Conservation (phyloP, 768 basidiomycete genomes). For the Phylloporus arenicola region DNA sequence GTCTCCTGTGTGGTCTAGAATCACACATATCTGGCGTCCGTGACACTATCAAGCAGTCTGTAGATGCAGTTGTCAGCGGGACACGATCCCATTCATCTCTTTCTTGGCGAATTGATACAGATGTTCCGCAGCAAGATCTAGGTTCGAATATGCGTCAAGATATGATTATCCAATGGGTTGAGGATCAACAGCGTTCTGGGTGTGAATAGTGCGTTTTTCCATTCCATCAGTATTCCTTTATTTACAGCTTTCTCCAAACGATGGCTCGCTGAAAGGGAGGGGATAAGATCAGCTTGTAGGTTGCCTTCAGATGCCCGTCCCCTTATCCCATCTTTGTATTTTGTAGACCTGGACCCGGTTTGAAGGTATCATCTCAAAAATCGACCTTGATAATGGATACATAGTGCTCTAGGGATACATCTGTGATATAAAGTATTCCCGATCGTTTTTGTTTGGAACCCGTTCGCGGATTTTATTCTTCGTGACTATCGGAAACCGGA, state of each 20-base stretch:
- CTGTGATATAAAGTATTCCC: too few relatives aligned
- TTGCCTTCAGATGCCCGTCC: too few relatives aligned
- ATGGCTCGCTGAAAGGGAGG: background rate
- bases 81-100: background rate
- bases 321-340: background rate
- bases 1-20: conserved; percentile 1
- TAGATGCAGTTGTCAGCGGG: background rate
- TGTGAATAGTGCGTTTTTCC: background rate
- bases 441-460: too few relatives aligned
- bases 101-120: conserved; percentile 10
- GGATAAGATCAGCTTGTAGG: background rate
- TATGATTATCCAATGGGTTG: conserved; percentile 1
- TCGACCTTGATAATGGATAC: too few relatives aligned
- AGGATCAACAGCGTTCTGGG: background rate
- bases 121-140: background rate
- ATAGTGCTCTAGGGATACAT: too few relatives aligned
- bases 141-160: background rate
- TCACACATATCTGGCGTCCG: background rate
- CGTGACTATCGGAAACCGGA: too few relatives aligned
- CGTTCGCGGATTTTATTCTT: too few relatives aligned
- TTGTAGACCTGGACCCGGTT: background rate
- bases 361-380: background rate
- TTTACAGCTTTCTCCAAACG: background rate
- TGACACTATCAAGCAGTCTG: background rate
- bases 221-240: background rate